Conservation (phyloP, 768 basidiomycete genomes). For the Phylloporus sp. region DNA sequence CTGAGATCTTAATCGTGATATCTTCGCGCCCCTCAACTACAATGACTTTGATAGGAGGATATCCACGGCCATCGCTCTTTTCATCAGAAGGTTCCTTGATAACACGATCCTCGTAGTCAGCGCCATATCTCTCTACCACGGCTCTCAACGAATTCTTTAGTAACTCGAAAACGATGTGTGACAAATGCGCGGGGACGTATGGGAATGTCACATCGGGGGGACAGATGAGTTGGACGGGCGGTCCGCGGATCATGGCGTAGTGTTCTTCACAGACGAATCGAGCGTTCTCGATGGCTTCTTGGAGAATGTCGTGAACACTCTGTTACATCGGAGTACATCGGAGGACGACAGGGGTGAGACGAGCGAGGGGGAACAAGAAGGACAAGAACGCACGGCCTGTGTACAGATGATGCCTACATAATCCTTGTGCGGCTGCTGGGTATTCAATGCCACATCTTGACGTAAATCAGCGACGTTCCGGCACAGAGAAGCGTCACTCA, state of each 20-base stretch:
- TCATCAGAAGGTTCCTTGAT: slow-evolving; percentile 5
- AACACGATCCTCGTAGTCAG: slow-evolving; percentile 57
- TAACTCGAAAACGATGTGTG: slow-evolving; percentile 95
- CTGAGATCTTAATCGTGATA: slow-evolving; percentile 97
- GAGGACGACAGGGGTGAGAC: neutral
- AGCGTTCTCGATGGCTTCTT: slow-evolving; percentile 98
- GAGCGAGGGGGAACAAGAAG: neutral
- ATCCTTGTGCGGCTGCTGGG: slow-evolving; percentile 79
- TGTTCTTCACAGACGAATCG: slow-evolving; percentile 94
- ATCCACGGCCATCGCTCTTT: slow-evolving; percentile 7
- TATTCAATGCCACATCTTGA: slow-evolving; percentile 93
- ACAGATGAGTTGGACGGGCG: slow-evolving; percentile 95
- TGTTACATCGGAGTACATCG: slow-evolving; percentile 23
- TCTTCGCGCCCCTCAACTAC: slow-evolving; percentile 97
- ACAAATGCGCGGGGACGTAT: slow-evolving; percentile 95
- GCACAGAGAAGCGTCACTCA: slow-evolving; percentile 34
- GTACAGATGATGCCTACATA: slow-evolving; percentile 99
- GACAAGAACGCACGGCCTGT: slow-evolving; percentile 55
- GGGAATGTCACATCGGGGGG: slow-evolving; percentile 80
- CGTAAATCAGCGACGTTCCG: neutral
- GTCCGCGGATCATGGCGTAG: slow-evolving; percentile 92
- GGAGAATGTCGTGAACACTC: slow-evolving; percentile 96
- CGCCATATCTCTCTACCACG: slow-evolving; percentile 88
- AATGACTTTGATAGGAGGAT: slow-evolving; percentile 38
- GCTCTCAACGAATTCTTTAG: slow-evolving; percentile 97